Base-by-base conservation (phyloP, 345 rosid genomes). In the Eutrema japonicum region DNA sequence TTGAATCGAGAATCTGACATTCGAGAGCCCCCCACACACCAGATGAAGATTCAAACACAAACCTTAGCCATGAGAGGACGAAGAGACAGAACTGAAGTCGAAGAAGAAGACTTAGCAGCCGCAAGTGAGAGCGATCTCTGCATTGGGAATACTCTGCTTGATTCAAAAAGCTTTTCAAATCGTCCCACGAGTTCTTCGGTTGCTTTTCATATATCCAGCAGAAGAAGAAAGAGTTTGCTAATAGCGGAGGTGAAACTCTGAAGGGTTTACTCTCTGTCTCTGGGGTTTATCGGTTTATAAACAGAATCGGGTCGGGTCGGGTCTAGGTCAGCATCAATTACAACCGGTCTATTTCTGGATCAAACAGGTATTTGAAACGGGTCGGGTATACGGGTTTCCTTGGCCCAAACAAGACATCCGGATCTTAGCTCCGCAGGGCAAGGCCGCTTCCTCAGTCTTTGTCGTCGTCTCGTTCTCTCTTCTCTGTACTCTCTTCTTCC, bases 31-130 rank as follows among this genome's bases (percentile, higher is more conserved):
- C 9, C 0, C 26, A 22, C 26, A 22, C 26, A 62, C 5, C 0
- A 53, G 57, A 5, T 29, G 30, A 53, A 54, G 49, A 55, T 33
- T 64, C 1, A 50, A 65, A 42, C 27, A 71, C 80, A 65, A 66
- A 86, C 90, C 88, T 86, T 84, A 47, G 87, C 84, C 84, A 81
- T 83, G 68, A 69, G 50, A 7, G 82, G 83, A 61, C 50, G 65
- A 69, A 81, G 70, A 66, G 81, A 80, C 8, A 66, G 75, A 63
- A 71, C 18, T 33, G 83, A 70, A 72, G 82, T 72, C 35, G 80
- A 68, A 43, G 77, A 45, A 60, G 77, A 61, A 70, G 71, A 38
- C 66, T 70, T 67, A 58, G 75, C 45, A 60, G 72, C 66, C 48
- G 66, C 41, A 35, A 75, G 51, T 10, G 64, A 42, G 36, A 84